Evolutionary conservation across 257 asterid genomes (phyloP).

Genomic region (Solanum piurae): DNA sequence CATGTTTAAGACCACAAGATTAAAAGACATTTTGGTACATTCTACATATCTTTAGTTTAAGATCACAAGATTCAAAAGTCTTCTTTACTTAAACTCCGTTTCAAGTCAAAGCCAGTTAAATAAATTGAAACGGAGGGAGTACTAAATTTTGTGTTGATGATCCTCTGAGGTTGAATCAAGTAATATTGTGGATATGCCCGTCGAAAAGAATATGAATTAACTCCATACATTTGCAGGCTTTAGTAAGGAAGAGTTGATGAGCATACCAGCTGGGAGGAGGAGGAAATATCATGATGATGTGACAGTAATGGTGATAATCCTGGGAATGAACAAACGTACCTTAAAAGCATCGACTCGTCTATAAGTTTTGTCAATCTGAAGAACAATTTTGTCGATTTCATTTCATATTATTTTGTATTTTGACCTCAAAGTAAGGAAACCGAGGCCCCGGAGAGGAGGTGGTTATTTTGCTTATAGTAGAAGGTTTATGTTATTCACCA

Average conservation of each 20-base stretch:
- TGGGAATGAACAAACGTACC: conserved; percentile 76
- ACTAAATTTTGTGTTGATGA: neutral
- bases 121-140: neutral
- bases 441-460: neutral
- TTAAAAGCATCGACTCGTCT: conserved; percentile 70
- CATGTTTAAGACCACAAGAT: neutral
- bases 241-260: conserved; percentile 84
- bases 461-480: neutral
- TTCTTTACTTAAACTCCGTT: neutral
- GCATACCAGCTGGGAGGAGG: conserved; percentile 82
- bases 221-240: conserved; percentile 36
- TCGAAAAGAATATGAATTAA: neutral
- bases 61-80: no score
- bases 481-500: neutral
- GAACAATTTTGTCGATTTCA: neutral
- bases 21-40: neutral
- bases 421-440: neutral
- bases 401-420: neutral
- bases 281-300: conserved; percentile 87
- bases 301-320: conserved; percentile 66
- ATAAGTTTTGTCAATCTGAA: conserved; percentile 13
- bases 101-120: neutral
- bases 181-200: neutral
- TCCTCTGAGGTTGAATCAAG: neutral
- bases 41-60: neutral